phyloP scores from a whole-genome alignment of 2,329 filamentous ascomycete genomes.

The Mariannaea sp. region DNA sequence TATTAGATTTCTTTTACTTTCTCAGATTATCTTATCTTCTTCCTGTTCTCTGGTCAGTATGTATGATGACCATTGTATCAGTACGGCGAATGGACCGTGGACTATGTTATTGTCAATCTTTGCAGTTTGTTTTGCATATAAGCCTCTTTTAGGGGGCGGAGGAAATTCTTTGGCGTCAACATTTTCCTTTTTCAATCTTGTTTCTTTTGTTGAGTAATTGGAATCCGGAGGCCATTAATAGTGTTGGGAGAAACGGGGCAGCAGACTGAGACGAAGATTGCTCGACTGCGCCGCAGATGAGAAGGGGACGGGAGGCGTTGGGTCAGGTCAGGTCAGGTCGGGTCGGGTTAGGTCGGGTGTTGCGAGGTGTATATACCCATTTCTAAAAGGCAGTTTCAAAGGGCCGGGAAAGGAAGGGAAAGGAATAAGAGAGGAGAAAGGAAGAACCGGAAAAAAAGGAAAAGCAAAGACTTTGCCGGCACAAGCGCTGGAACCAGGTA shows the following conservation, averaged over 20 bases:
- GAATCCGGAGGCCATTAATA: slow-evolving; percentile 32
- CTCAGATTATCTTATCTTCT: slow-evolving; percentile 14
- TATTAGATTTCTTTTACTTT: slow-evolving; percentile 30
- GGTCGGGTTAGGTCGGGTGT: slow-evolving; percentile 22
- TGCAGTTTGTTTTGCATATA: slow-evolving; percentile 23
- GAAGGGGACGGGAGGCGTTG: slow-evolving; percentile 4
- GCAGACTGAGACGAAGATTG: slow-evolving; percentile 16
- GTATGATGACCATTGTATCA: slow-evolving; percentile 22
- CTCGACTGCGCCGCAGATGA: slow-evolving; percentile 2
- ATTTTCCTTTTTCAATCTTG: slow-evolving; percentile 17
- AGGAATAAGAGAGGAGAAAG: background rate
- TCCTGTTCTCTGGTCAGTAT: slow-evolving; percentile 19
- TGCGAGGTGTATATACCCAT: slow-evolving; percentile 43
- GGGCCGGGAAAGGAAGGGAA: slow-evolving; percentile 9
- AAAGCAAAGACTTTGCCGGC: slow-evolving; percentile 3
- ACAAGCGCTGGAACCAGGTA: too few species aligned
- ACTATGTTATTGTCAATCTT: slow-evolving; percentile 15
- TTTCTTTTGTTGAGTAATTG: slow-evolving; percentile 19
- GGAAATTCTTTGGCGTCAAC: slow-evolving; percentile 26
- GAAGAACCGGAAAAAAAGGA: slow-evolving; percentile 18
- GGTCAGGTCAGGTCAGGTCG: too few species aligned
- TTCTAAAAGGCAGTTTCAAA: slow-evolving; percentile 28
- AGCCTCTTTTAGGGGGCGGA: slow-evolving; percentile 8
- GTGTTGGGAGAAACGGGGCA: slow-evolving; percentile 19
- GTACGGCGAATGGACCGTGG: slow-evolving; percentile 23